Evolutionary conservation across 2,329 filamentous ascomycete genomes (phyloP), one percentile per base, ranked within the genome.

Genomic region (Fusarium graminum): DNA sequence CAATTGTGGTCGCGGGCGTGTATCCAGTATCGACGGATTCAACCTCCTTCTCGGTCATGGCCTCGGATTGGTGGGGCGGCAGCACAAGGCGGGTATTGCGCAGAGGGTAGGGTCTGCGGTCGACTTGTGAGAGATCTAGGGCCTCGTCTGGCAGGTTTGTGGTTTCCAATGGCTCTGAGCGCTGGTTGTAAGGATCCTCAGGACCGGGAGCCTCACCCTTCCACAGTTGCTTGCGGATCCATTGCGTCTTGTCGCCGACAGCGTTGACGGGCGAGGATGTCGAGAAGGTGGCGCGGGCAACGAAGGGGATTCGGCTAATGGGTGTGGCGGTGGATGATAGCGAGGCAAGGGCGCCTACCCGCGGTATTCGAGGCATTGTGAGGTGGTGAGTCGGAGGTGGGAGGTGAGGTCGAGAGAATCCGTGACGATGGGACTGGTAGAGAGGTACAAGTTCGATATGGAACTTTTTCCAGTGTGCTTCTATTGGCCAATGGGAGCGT

Each of bases 351-450:
- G 75, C 74, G 71, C 75, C 72, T 64, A 77, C 67, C 65, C 77
- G 74, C 57, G 79, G 71, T 79, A 82, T 76, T 74, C 81, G 79
- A 59, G 80, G 74, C 80, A 83, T 82, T 67, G 63, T 75, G 63
- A 43, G 41, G 46, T 46, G 42, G 56, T 36, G 45, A 41, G 32
- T 57, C 47, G 40, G 22, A 30, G 40, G 6, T 42, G 52, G 41
- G 49, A 47, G 32, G 42, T 60, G 43, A 53, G 50, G 52, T 49
- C 53, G 45, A 57, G 52, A 55, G 60, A 61, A 64, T 49, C 58
- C 59, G 62, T 59, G 36, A 63, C 39, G 46, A 52, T 59, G 54
- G 34, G 47, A 53, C 22, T 17, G 29, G 44, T 52, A 26, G 34
- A 40, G 40, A 55, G 55, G 41, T 47, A 53, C 30, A 56, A 38